These are phyloP conservation scores for Acanthochlamys bracteata DNA, from an alignment of 106 monocot species.

Conservation along the genomic window DNA sequence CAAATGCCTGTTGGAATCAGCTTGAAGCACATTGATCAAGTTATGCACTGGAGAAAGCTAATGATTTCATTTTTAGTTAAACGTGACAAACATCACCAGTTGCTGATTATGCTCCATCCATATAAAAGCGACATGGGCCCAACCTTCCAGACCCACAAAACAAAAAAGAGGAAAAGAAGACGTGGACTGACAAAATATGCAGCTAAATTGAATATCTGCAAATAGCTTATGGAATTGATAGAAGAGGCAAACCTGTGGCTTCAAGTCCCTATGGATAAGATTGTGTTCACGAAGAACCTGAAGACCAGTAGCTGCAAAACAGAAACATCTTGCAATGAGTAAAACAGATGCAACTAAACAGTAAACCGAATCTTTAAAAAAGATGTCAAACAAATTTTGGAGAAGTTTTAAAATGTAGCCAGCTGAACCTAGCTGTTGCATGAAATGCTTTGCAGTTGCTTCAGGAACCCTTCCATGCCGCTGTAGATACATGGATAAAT, in stretches of 20 bases:
- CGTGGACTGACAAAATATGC: too few species aligned
- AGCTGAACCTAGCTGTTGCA: conserved; percentile 77
- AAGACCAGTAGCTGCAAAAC: conserved; percentile 69
- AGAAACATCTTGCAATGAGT: conserved; percentile 11
- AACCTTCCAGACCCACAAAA: too few species aligned
- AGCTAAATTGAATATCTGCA: background rate
- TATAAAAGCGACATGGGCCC: background rate
- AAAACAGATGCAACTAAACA: background rate
- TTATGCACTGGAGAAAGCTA: too few species aligned
- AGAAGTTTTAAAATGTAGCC: background rate
- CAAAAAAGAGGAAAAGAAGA: too few species aligned
- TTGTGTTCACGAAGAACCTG: conserved; percentile 83
- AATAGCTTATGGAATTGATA: background rate
- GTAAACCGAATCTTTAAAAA: too few species aligned
- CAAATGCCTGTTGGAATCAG: too few species aligned
- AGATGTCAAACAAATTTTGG: background rate
- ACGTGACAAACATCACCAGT: too few species aligned
- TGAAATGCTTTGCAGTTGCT: conserved; percentile 80
- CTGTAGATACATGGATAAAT: conserved; percentile 68
- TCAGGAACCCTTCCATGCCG: conserved; percentile 62
- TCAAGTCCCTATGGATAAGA: conserved; percentile 16
- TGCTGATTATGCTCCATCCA: background rate
- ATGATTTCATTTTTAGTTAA: too few species aligned
- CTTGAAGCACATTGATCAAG: too few species aligned
- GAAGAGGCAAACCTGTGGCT: conserved; percentile 60